Evolutionary conservation across 1,139 yeast genomes (phyloP), one percentile per base, ranked within the genome.

Genomic region (Yamadazyma atlantica): DNA sequence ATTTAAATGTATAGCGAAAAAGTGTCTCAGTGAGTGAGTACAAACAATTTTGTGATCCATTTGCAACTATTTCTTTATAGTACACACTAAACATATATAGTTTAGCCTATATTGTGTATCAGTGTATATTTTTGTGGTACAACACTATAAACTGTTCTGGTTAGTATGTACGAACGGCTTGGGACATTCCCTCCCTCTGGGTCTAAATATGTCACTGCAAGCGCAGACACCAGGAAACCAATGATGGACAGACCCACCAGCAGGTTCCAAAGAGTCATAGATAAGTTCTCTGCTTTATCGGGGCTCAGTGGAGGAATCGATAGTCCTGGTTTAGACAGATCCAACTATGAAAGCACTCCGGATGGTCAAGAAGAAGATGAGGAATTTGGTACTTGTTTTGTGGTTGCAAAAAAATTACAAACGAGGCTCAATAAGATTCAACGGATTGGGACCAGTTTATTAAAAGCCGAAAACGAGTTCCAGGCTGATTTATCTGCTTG

Each of bases 231-330:
- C 21, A 16, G 11, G 13, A 21, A 12, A 3, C 37, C 32, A 18
- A 22, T 42, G 16, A 42, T 55, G 21, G 55, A 44, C 28, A 49
- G 69, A 28, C 69, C 69, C 2, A 44, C 58, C 2, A 60, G 68
- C 0, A 64, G 69, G 1, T 40, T 65, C 18, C 60, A 58, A 23
- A 51, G 53, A 38, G 61, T 62, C 1, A 36, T 62, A 14, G 67
- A 59, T 17, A 62, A 58, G 44, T 48, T 64, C 12, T 42, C 51
- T 8, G 35, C 46, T 9, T 37, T 58, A 16, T 49, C 59, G 4
- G 54, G 55, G 8, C 37, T 55, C 14, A 29, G 36, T 6, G 22
- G 29, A 29, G 30, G 30, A 8, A 4, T 12, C 12, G 34, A 35
- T 12, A 21, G 32, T 9, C 18, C 33, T 14, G 17, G 16, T n/a